phyloP scores from a whole-genome alignment of 2,329 filamentous ascomycete genomes.

The Fonsecaea erecta region DNA sequence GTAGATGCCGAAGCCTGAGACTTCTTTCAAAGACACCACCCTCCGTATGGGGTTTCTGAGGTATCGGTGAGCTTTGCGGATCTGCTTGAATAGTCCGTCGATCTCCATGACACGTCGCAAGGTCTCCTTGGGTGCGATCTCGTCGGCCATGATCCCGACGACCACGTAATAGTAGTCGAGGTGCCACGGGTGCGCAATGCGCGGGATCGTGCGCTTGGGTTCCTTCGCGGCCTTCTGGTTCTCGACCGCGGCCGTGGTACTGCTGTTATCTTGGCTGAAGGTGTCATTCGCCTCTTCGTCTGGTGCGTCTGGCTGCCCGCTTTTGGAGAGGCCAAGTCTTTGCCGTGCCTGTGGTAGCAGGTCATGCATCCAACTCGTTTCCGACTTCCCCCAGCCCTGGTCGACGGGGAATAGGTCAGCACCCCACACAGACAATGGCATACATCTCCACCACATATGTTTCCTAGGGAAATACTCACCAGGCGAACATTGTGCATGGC shows the following conservation, averaged over 20 bases:
- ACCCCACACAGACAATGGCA: not conserved
- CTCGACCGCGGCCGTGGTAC: conserved; percentile 13
- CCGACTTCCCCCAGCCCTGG: conserved; percentile 22
- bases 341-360: conserved; percentile 14
- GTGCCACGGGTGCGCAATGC: conserved; percentile 20
- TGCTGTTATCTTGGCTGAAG: conserved; percentile 12
- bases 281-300: conserved; percentile 11
- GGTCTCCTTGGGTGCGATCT: conserved; percentile 17
- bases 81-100: conserved; percentile 25
- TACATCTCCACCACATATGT: no score
- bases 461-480: no score
- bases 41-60: conserved; percentile 20
- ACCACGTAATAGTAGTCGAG: conserved; percentile 25
- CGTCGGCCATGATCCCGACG: conserved; percentile 20
- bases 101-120: conserved; percentile 15
- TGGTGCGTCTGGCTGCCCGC: not conserved
- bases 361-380: conserved; percentile 17
- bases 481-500: conserved; percentile 14
- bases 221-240: conserved; percentile 6
- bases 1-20: conserved; percentile 24
- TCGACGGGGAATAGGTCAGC: not conserved
- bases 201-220: conserved; percentile 4
- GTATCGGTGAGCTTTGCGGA: conserved; percentile 21
- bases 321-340: conserved; percentile 5
- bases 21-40: conserved; percentile 20